Conservation (phyloP, 2,329 filamentous ascomycete genomes). For the Alternaria dauci region DNA sequence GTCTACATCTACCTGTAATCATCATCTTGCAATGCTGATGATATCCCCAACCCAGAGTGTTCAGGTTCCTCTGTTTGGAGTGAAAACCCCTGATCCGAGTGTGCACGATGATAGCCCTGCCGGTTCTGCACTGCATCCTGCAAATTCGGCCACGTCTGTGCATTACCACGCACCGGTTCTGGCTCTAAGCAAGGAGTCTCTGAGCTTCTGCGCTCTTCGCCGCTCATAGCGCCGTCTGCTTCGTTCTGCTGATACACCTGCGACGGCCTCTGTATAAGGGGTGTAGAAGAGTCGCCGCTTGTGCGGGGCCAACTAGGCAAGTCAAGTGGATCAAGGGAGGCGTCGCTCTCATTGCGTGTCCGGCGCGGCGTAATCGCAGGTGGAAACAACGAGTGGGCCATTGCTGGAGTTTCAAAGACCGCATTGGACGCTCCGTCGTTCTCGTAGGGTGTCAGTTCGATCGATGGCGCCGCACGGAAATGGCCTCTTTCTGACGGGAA, state of each 20-base stretch:
- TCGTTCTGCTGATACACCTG: background rate
- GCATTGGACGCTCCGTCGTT: background rate
- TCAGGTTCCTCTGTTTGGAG: background rate
- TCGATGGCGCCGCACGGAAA: background rate
- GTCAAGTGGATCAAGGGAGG: background rate
- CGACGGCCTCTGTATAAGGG: background rate
- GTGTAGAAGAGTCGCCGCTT: background rate
- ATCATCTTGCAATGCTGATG: background rate
- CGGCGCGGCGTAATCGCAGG: background rate
- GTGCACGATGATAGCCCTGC: background rate
- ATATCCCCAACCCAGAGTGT: background rate
- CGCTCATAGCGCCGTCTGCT: background rate
- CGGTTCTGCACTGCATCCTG: background rate
- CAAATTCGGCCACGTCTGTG: background rate
- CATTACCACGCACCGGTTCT: background rate
- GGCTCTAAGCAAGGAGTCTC: background rate
- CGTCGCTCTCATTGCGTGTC: background rate
- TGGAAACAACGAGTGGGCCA: background rate
- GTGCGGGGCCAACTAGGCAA: background rate
- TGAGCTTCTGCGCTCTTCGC: background rate
- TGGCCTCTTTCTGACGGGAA: background rate
- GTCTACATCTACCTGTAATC: background rate
- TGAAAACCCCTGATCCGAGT: background rate
- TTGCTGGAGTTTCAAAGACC: background rate
- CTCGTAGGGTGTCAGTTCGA: background rate